Base-by-base conservation (phyloP, 768 basidiomycete genomes). In the Suillus lakei region DNA sequence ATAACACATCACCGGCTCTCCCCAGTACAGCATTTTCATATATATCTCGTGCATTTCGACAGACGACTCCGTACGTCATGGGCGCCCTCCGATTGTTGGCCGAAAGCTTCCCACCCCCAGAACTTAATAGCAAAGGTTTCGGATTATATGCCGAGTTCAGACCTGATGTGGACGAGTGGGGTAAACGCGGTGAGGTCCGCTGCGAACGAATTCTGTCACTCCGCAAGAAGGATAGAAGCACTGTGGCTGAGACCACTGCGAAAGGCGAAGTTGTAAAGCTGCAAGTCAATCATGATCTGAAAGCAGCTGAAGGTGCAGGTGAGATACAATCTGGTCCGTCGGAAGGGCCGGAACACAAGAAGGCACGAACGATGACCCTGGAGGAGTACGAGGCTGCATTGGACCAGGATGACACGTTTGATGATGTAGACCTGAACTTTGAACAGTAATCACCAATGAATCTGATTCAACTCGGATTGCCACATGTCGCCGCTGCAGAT, bases 71-170 rank as follows among this genome's bases (percentile, higher is more conserved):
- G 3, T 81, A 89, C 67, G 80, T 96, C 30, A 77, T 96, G 16
- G 96, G 96, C 6, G 89, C 92, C 5, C 76, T 95, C 70, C 86
- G 85, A 62, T 80, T 93, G 36, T 80, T 94, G 41, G 90, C 88
- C 5, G 77, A 82, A 38, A 90, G 85, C 67, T 92, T 86, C 69
- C 67, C 80, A 9, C 80, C 85, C 0, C 73, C 82, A 53, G 88
- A 91, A 60, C 80, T 94, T 23, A 91, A 90, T 71, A 74, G 73
- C 55, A 79, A 83, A 63, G 97, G 91, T 10, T 96, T 91, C 81
- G 78, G 83, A 23, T 81, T 99, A 50, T 99, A 98, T 74, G 86
- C 88, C 30, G 90, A 92, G 21, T 98, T 98, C 76, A 88, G 96
- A 64, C 96, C 96, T 12, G 81, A 83, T 15, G 89, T 88, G 0